Conservation (phyloP, 345 rosid species). For the Xanthoceras sorbifolium region DNA sequence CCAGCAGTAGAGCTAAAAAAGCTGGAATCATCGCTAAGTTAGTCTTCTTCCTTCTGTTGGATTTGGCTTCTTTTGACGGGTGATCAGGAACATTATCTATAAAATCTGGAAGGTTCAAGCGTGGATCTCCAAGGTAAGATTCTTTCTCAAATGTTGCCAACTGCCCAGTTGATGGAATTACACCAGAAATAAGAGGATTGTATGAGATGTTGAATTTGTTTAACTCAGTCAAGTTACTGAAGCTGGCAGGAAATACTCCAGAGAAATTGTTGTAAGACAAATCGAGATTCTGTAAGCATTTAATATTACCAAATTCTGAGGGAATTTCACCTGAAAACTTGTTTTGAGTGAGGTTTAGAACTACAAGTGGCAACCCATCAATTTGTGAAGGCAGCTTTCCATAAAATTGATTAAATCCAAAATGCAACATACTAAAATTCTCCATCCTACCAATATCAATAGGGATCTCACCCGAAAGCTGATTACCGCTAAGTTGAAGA, state of each 20-base stretch:
- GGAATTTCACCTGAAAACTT: slow-evolving; percentile 71
- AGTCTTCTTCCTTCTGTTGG: slow-evolving; percentile 20
- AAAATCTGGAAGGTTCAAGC: slow-evolving; percentile 52
- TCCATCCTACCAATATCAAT: slow-evolving; percentile 57
- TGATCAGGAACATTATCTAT: slow-evolving; percentile 33
- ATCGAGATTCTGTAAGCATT: slow-evolving; percentile 79
- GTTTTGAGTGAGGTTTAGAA: slow-evolving; percentile 68
- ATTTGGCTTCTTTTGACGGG: neutral
- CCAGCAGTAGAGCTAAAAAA: slow-evolving; percentile 40
- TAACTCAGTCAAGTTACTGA: slow-evolving; percentile 56
- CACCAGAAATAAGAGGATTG: slow-evolving; percentile 72
- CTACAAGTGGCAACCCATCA: slow-evolving; percentile 64
- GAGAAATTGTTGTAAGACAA: slow-evolving; percentile 84
- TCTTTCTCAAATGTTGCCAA: slow-evolving; percentile 69
- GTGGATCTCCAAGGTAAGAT: slow-evolving; percentile 78
- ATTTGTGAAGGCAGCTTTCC: slow-evolving; percentile 67
- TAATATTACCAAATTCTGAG: slow-evolving; percentile 53
- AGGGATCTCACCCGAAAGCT: slow-evolving; percentile 68
- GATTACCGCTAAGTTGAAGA: slow-evolving; percentile 77
- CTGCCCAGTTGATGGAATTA: slow-evolving; percentile 73
- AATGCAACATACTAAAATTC: slow-evolving; percentile 65
- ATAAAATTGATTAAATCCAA: slow-evolving; percentile 58
- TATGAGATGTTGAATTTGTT: slow-evolving; percentile 86
- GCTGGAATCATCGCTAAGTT: slow-evolving; percentile 39
- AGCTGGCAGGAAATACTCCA: slow-evolving; percentile 66